Evolutionary conservation across 1,139 yeast genomes (phyloP).

Genomic region (Saccharomyces hybrid): DNA sequence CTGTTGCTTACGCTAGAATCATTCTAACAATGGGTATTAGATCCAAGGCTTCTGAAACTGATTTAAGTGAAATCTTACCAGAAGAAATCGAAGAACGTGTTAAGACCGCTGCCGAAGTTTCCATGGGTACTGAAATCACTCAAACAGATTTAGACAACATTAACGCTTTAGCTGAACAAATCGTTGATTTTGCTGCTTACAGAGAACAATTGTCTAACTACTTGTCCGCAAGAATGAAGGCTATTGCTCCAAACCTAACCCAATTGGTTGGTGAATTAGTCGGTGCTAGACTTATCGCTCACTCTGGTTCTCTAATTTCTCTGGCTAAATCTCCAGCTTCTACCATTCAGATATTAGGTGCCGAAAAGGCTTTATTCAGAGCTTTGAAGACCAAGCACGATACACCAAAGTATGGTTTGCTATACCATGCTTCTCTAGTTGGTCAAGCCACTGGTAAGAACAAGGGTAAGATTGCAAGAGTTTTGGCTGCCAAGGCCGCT

Average conservation of each 20-base stretch:
- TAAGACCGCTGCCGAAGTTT: slow-evolving; percentile 91
- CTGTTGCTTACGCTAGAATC: slow-evolving; percentile 88
- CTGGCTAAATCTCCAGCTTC: slow-evolving; percentile 98
- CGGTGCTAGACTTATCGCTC: slow-evolving; percentile 96
- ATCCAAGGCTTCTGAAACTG: slow-evolving; percentile 83
- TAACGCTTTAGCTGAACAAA: slow-evolving; percentile 84
- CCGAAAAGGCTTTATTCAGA: slow-evolving; percentile 97
- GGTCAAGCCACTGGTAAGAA: slow-evolving; percentile 97
- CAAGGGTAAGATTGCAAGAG: slow-evolving; percentile 98
- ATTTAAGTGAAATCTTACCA: slow-evolving; percentile 83
- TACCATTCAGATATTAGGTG: slow-evolving; percentile 96
- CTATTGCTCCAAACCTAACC: slow-evolving; percentile 95
- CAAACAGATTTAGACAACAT: slow-evolving; percentile 81
- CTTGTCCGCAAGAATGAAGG: slow-evolving; percentile 89
- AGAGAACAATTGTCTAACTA: slow-evolving; percentile 88
- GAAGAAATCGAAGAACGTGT: slow-evolving; percentile 80
- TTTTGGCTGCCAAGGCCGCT: slow-evolving; percentile 96
- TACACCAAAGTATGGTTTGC: slow-evolving; percentile 96
- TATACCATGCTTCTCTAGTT: slow-evolving; percentile 93
- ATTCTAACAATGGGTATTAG: slow-evolving; percentile 92
- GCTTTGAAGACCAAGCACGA: slow-evolving; percentile 97
- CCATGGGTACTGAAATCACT: slow-evolving; percentile 97
- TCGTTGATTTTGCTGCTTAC: slow-evolving; percentile 89
- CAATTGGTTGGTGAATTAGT: slow-evolving; percentile 94
- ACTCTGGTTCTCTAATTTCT: slow-evolving; percentile 90